Percentiles rank a stretch among this genome's conserved stretches.
Conservation (phyloP, 2,329 filamentous ascomycete species). For the Fusarium nisikadoi region DNA sequence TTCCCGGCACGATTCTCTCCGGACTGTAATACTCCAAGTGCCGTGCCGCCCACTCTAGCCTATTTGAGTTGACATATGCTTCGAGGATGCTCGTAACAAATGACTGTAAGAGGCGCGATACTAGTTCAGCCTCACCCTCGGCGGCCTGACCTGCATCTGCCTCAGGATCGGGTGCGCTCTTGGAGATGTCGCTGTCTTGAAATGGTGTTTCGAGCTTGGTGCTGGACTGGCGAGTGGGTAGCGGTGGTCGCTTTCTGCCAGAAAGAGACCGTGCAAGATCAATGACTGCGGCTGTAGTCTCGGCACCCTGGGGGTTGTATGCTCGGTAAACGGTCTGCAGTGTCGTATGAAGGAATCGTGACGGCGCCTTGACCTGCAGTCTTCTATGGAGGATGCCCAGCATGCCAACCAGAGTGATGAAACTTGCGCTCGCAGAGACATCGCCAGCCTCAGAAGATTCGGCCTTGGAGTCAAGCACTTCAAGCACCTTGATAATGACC, state of each 20-base stretch:
- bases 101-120: slow-evolving; percentile 73
- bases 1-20: slow-evolving; percentile 69
- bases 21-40: slow-evolving; percentile 76
- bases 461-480: slow-evolving; percentile 69
- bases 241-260: slow-evolving; percentile 71
- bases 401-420: slow-evolving; percentile 76
- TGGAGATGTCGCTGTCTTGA: slow-evolving; percentile 63
- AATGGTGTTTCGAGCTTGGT: slow-evolving; percentile 65
- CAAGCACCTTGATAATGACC: slow-evolving; percentile 82
- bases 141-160: slow-evolving; percentile 54
- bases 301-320: slow-evolving; percentile 71
- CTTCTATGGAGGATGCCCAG: slow-evolving; percentile 77
- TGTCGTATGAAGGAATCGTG: slow-evolving; percentile 81
- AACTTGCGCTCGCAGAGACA: slow-evolving; percentile 59
- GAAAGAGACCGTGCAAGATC: slow-evolving; percentile 77
- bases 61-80: slow-evolving; percentile 73
- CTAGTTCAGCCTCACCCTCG: slow-evolving; percentile 69
- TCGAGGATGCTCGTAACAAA: slow-evolving; percentile 84
- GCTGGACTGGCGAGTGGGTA: slow-evolving; percentile 69
- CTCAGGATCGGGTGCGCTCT: slow-evolving; percentile 71
- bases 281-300: slow-evolving; percentile 76
- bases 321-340: slow-evolving; percentile 75
- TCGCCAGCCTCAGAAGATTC: slow-evolving; percentile 52
- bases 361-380: slow-evolving; percentile 81
- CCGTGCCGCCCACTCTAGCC: slow-evolving; percentile 70